These are phyloP conservation scores for Lecanosticta acicola DNA, from an alignment of 2,329 filamentous ascomycete species.

Conservation along the genomic window DNA sequence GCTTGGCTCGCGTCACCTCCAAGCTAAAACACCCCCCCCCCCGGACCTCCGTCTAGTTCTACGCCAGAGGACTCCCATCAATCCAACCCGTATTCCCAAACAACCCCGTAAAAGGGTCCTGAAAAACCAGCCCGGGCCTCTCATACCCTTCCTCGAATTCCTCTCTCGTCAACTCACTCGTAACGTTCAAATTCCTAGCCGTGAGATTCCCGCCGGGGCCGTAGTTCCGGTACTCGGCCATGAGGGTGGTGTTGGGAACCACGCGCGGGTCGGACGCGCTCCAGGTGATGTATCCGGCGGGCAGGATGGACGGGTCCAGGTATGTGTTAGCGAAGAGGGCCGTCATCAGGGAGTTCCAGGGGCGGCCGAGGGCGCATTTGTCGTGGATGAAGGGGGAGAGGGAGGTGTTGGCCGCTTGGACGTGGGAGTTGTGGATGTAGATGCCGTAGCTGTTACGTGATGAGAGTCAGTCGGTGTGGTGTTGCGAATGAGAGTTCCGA, in stretches of 20 bases:
- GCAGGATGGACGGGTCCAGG: constrained; percentile 50
- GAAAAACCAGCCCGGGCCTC: constrained; percentile 43
- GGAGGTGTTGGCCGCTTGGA: constrained; percentile 51
- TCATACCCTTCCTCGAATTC: constrained; percentile 36
- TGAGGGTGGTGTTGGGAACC: constrained; percentile 44
- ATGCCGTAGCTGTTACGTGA: constrained; percentile 62
- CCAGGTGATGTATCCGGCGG: constrained; percentile 55
- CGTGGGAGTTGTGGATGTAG: constrained; percentile 54
- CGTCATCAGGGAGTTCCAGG: constrained; percentile 55
- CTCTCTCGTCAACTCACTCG: constrained; percentile 42
- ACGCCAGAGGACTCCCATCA: constrained; percentile 31
- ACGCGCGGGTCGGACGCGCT: constrained; percentile 37
- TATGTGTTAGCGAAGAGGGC: constrained; percentile 53
- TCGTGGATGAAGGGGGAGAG: constrained; percentile 29
- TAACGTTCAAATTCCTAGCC: constrained; percentile 40
- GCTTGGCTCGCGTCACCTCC: neutral
- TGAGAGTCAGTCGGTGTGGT: constrained; percentile 32
- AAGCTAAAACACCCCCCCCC: neutral
- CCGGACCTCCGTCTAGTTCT: too few relatives aligned
- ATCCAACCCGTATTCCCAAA: constrained; percentile 48
- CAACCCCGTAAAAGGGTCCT: constrained; percentile 39
- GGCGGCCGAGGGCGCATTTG: constrained; percentile 55
- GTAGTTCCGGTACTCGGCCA: constrained; percentile 51
- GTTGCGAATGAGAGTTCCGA: neutral
- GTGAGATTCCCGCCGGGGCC: constrained; percentile 53